Evolutionary conservation across 2,329 filamentous ascomycete genomes (phyloP).

Genomic region (Fusarium sp.): DNA sequence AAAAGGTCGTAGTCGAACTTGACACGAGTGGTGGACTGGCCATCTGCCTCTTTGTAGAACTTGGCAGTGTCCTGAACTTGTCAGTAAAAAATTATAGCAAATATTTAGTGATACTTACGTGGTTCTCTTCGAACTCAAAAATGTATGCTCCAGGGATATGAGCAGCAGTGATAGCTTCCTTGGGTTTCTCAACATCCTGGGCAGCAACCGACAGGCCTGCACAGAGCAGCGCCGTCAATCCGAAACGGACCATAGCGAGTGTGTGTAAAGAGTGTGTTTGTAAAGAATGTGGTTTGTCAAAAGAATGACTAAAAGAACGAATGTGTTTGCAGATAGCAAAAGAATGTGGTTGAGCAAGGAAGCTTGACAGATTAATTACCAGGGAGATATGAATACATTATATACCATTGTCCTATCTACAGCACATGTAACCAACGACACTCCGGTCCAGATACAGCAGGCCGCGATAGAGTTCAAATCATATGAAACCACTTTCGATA

Average conservation of each 20-base stretch:
- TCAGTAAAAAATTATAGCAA: background rate
- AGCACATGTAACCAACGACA: background rate
- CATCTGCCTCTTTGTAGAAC: slow-evolving; percentile 22
- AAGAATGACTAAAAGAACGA: slow-evolving; percentile 18
- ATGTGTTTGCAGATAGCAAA: background rate
- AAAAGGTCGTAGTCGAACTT: slow-evolving; percentile 66
- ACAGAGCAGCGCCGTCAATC: slow-evolving; percentile 32
- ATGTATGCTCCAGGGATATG: slow-evolving; percentile 62
- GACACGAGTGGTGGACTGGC: slow-evolving; percentile 53
- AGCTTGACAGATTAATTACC: slow-evolving; percentile 11
- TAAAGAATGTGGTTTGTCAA: background rate
- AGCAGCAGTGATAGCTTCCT: background rate
- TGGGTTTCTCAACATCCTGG: slow-evolving; percentile 4
- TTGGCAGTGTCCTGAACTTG: slow-evolving; percentile 55
- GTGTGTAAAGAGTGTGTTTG: slow-evolving; percentile 1
- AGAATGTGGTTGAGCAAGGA: slow-evolving; percentile 10
- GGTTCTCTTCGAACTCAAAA: slow-evolving; percentile 65
- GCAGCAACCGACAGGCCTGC: slow-evolving; percentile 30
- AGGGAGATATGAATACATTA: slow-evolving; percentile 8
- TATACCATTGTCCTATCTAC: background rate
- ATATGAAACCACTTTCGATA: background rate
- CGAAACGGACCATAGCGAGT: slow-evolving; percentile 30
- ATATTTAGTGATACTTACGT: slow-evolving; percentile 53
- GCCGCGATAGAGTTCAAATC: background rate
- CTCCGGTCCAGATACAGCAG: background rate